Evolutionary conservation across 352 stramenopile species (phyloP).

Genomic region (Phytophthora hibernalis): DNA sequence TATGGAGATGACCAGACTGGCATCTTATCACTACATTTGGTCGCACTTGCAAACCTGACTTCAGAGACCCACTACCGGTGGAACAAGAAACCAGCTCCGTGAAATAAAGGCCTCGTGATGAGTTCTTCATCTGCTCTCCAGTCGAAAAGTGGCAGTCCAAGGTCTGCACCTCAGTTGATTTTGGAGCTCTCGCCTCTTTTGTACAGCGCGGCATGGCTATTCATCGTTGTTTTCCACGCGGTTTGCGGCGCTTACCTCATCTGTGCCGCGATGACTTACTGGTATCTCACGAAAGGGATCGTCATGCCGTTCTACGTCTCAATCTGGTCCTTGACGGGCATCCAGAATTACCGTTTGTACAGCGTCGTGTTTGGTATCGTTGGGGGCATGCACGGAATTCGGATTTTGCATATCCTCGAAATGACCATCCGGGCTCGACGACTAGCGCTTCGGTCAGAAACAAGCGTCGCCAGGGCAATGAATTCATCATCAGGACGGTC

Average conservation of each 20-base stretch:
- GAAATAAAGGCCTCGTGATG: not conserved
- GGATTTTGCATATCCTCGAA: conserved; percentile 27
- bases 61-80: not conserved
- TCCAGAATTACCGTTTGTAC: conserved; percentile 31
- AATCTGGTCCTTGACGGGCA: conserved; percentile 32
- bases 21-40: not conserved
- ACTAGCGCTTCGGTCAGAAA: conserved; percentile 30
- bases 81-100: not conserved
- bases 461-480: not conserved
- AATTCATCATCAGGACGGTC: not conserved
- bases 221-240: conserved; percentile 35
- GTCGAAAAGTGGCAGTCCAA: not conserved
- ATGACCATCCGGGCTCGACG: conserved; percentile 24
- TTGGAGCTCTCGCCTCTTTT: conserved; percentile 12
- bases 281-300: conserved; percentile 29
- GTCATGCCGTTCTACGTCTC: conserved; percentile 40
- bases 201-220: conserved; percentile 21
- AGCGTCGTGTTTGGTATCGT: conserved; percentile 34
- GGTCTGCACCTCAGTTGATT: not conserved
- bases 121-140: not conserved
- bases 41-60: not conserved
- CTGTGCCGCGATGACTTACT: conserved; percentile 31
- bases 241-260: conserved; percentile 35
- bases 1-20: not conserved
- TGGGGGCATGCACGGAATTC: conserved; percentile 32